Evolutionary conservation across 1,284 basidiomycete species (phyloP), one percentile per base, ranked within the genome.

Genomic region (Crucibulum parvulum): DNA sequence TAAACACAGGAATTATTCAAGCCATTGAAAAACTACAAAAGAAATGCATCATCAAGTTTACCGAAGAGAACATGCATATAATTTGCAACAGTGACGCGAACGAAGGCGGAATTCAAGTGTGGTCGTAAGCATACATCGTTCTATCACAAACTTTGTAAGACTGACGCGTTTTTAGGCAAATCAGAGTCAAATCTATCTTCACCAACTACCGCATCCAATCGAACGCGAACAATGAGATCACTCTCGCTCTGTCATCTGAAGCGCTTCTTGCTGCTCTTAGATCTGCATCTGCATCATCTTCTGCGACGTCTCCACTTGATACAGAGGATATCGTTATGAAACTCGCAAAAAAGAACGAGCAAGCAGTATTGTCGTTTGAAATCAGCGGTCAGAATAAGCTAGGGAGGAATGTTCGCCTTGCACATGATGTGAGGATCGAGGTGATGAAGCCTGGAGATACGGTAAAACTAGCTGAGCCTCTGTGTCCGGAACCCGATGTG

Each of bases 401-500:
- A 38, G 88, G 87, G 13, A 77, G 85, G 58, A 79, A 74, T 45
- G 82, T 91, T 43, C 80, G 81, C 51, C 84, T 93, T 15, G 78
- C 84, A 3, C 90, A 94, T 70, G 91, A 93, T 65, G 89, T 93
- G 52, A 81, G 84, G 62, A 89, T 93, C 55, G 90, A 92, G 54
- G 87, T 98, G 6, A 81, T 95, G 78, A 87, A 87, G 52, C 87
- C 89, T 0, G 78, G 81, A 0, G 91, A 96, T 59, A 87, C 93
- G 13, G 86, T 84, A 16, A 86, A 84, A 61, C 81, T 97, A 57
- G 83, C 81, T 16, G 94, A 97, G 72, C 95, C 95, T 0, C 73
- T 93, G 65, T 96, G 94, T 74, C 95, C 95, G 1, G 90, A 93
- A 47, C 93, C 95, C 7, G 92, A 97, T 69, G 95, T 95, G 66